A percentile compares a stretch with the other conserved stretches of the same genome.
phyloP scores from a whole-genome alignment of 441 rosid genomes.

The Erodium chrysanthum region DNA sequence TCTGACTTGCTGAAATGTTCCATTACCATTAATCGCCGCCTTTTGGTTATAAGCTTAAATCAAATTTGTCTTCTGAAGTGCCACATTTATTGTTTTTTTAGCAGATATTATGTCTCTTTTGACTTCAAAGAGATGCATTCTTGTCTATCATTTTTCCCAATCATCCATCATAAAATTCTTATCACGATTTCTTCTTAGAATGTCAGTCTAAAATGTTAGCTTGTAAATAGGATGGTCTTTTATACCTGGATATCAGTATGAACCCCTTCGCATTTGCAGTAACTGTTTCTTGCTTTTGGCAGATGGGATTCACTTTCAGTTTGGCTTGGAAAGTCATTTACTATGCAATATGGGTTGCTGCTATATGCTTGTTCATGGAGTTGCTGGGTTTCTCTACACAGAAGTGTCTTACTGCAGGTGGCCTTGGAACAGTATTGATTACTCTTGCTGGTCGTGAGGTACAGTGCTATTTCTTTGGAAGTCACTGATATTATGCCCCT shows the following conservation, averaged over 20 bases:
- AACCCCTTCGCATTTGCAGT: background rate
- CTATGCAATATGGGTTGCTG: constrained; percentile 62
- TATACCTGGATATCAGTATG: background rate
- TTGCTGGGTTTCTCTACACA: constrained; percentile 65
- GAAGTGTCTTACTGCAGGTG: constrained; percentile 66
- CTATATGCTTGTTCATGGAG: constrained; percentile 62
- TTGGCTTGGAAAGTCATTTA: constrained; percentile 61
- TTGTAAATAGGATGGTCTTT: background rate
- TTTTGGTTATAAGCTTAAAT: too few species aligned
- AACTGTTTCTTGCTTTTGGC: constrained; percentile 22
- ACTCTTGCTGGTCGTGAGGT: constrained; percentile 84
- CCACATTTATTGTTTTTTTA: background rate
- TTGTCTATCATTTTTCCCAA: background rate
- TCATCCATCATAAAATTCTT: too few species aligned
- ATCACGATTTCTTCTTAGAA: background rate
- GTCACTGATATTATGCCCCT: background rate
- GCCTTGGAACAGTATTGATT: constrained; percentile 67
- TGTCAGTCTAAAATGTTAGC: background rate
- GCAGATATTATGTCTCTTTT: background rate
- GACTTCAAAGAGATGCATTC: background rate
- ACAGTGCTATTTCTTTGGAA: constrained; percentile 14
- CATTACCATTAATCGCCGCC: too few species aligned
- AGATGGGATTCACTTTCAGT: constrained; percentile 65
- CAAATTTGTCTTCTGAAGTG: too few species aligned
- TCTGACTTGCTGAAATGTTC: too few species aligned